A percentile compares a stretch with the other conserved stretches of the same genome.
phyloP scores from a whole-genome alignment of 1,284 basidiomycete genomes.

The Papiliotrema fonsecae region DNA sequence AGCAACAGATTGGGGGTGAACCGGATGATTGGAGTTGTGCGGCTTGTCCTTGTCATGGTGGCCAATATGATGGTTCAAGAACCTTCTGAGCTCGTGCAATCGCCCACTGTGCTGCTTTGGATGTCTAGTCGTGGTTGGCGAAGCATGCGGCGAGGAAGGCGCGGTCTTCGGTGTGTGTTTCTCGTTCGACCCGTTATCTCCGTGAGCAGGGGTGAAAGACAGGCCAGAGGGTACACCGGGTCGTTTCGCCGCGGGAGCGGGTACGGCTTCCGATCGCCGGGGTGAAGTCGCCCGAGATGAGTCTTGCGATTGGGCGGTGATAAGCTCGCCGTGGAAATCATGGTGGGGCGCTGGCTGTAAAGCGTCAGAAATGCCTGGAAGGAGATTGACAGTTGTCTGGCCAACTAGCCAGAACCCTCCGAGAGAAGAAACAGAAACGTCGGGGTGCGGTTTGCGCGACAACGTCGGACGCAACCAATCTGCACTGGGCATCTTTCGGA shows the following conservation, averaged over 20 bases:
- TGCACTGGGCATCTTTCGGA: conserved; percentile 1
- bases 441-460: background rate
- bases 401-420: background rate
- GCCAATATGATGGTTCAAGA: conserved; percentile 81
- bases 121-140: conserved; percentile 45
- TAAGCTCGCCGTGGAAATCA: no score
- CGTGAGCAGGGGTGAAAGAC: conserved; percentile 34
- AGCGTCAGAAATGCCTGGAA: background rate
- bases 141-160: conserved; percentile 38
- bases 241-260: conserved; percentile 4
- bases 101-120: conserved; percentile 54
- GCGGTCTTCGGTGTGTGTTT: conserved; percentile 26
- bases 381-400: conserved; percentile 3
- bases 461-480: conserved; percentile 1
- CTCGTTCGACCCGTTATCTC: conserved; percentile 2
- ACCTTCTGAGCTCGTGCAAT: conserved; percentile 83
- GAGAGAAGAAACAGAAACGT: background rate
- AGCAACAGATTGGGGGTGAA: conserved; percentile 14
- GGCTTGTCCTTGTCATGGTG: conserved; percentile 49
- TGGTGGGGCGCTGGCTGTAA: background rate
- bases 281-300: conserved; percentile 1
- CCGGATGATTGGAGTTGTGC: conserved; percentile 8
- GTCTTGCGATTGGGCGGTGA: background rate
- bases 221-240: conserved; percentile 27
- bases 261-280: conserved; percentile 3